Evolutionary conservation across 805 yeast genomes (phyloP), one percentile per base, ranked within the genome.

Genomic region (Lachancea lanzarotensis): DNA sequence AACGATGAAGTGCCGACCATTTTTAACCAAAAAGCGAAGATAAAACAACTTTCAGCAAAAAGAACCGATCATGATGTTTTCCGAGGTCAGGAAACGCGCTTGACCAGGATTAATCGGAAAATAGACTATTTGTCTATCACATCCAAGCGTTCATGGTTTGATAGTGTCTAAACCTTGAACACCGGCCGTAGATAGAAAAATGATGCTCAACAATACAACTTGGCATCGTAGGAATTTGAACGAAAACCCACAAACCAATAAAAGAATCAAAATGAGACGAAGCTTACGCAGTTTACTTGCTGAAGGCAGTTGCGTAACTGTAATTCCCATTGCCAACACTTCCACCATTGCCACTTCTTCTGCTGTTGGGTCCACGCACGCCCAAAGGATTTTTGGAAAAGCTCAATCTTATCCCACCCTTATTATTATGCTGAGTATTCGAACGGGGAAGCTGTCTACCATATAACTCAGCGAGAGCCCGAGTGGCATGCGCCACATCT

Each of bases 301-400:
- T 33, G 30, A 44, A 53, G 8, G 52, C 54, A 22, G 51, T 41
- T n/a, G 56, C 45, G 40, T 52, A 50, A 37, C 49, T 51, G 36
- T 53, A 54, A 41, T 20, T 46, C 19, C 45, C 48, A 19, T 45
- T 43, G 35, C 45, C 38, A 35, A 38, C 51, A 37, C 43, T 48
- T 25, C 45, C 41, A 26, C 49, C 48, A 32, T 47, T 46, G 32
- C 67, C 68, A 33, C 67, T 65, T 56, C 74, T 65, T 60, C 72
- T 65, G 52, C 66, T 72, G 22, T 71, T 71, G 36, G 72, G 76
- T 3, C 96, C 95, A 55, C 98, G 79, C 3, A 93, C 98, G 34
- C 98, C 98, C 54, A 93, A 75, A 17, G 98, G 98, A 63, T 93
- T 93, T 68, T 93, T 93, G 36, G 96, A 87, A 61, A 90, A 93